A percentile compares a stretch with the other conserved stretches of the same genome.
Evolutionary conservation across 495 filamentous ascomycete species (phyloP).

Genomic region (Hypoxylon fuscum): DNA sequence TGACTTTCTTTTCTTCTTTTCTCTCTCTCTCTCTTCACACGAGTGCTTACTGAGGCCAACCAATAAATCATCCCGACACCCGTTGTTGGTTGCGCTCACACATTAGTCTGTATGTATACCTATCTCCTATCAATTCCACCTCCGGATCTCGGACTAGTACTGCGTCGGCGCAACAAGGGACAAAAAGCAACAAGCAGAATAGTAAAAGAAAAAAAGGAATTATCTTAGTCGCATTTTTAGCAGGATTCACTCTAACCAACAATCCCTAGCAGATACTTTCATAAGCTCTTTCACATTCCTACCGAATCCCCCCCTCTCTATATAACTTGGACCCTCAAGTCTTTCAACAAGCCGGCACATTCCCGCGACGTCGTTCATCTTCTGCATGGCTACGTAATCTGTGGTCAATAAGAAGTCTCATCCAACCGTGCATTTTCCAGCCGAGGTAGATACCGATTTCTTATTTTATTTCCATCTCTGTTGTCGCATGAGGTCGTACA

Average conservation of each 20-base stretch:
- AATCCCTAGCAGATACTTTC: constrained; percentile 40
- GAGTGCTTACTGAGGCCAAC: constrained; percentile 32
- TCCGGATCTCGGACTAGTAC: constrained; percentile 33
- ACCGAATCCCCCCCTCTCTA: constrained; percentile 24
- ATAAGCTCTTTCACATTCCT: constrained; percentile 9
- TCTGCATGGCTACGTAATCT: constrained; percentile 50
- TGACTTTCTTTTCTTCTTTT: constrained; percentile 35
- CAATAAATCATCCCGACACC: constrained; percentile 40
- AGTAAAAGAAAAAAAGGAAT: constrained; percentile 29
- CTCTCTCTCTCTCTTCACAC: constrained; percentile 14
- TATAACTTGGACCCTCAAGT: constrained; percentile 30
- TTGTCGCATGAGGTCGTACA: constrained; percentile 14
- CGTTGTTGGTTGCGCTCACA: constrained; percentile 35
- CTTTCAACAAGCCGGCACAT: constrained; percentile 27
- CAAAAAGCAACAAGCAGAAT: constrained; percentile 27
- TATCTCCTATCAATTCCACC: constrained; percentile 13
- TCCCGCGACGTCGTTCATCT: constrained; percentile 36
- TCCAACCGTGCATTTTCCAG: constrained; percentile 18
- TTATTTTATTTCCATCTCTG: constrained; percentile 18
- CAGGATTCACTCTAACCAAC: constrained; percentile 35
- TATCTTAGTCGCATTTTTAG: constrained; percentile 11
- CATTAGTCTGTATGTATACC: constrained; percentile 28
- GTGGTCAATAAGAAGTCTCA: constrained; percentile 28
- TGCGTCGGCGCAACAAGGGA: constrained; percentile 29
- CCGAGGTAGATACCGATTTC: constrained; percentile 29